Base-by-base conservation (phyloP, 1,284 basidiomycete species). In the Inonotus hispidus region DNA sequence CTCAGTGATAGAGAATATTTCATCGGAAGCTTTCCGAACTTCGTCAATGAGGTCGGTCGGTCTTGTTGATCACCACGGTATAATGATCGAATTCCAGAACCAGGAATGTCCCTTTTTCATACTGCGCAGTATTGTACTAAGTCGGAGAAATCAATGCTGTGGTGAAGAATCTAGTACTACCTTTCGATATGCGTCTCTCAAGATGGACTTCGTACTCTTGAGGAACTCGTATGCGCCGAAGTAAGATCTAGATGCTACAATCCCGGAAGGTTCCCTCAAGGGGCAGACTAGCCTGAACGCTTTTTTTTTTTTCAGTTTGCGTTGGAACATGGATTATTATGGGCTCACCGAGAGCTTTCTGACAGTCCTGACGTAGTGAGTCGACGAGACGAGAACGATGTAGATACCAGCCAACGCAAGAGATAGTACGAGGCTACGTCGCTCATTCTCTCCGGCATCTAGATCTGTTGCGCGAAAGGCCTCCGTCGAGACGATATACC, bases 1-100 rank as follows among this genome's bases (percentile, higher is more conserved):
- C 14, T 64, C 69, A 2, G 43, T 13, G n/a, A 69, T 64, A 2
- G 69, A 71, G 11, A 75, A 65, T 3, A 67, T 62, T 21, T 71
- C 63, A 19, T 74, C 73, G 3, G 72, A 69, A 8, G 72, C 72
- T 45, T 69, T 72, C 11, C 67, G 66, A 8, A 75, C 37, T 21
- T 75, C 73, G 1, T 74, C 72, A 10, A 74, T 63, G 21, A 67
- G 62, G 46, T 68, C 55, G 2, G 63, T 61, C 3, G 3, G 3
- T 32, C 32, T 63, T 59, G 2, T 66, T 67, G 5, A 70, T 63
- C 10, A 74, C 56, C 35, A 75, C 64, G 0, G 65, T 64, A 73
- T 72, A 75, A 1, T 59, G 57, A 14, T 56, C 59, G 5, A 69
- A 55, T 8, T 63, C 64, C 5, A 69, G 69, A 10, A 73, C 53